Conservation (phyloP, 208 protist genomes). For the Borovskyia barvae region DNA sequence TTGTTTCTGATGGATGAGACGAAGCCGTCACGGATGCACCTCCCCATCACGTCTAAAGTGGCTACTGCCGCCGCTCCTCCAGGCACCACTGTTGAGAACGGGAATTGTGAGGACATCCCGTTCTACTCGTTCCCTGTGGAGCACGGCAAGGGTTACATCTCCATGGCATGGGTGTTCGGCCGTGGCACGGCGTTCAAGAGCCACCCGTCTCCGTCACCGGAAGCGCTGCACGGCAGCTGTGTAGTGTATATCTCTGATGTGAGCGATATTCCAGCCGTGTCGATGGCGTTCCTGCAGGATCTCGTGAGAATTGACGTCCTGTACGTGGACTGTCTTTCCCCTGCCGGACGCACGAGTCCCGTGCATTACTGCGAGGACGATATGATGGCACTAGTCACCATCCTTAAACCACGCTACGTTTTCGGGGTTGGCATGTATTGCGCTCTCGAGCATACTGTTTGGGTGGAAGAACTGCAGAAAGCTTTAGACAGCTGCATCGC, state of each 20-base stretch:
- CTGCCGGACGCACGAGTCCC: slow-evolving; percentile 26
- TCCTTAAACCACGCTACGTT: slow-evolving; percentile 44
- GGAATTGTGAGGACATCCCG: slow-evolving; percentile 32
- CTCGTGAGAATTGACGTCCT: slow-evolving; percentile 82
- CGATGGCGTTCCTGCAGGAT: slow-evolving; percentile 69
- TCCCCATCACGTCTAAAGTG: slow-evolving; percentile 29
- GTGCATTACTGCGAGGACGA: slow-evolving; percentile 78
- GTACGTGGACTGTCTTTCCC: slow-evolving; percentile 65
- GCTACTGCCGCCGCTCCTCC: neutral
- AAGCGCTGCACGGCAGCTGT: slow-evolving; percentile 46
- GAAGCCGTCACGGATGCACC: slow-evolving; percentile 36
- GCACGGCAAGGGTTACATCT: slow-evolving; percentile 69
- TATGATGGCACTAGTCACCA: slow-evolving; percentile 40
- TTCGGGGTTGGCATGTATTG: slow-evolving; percentile 83
- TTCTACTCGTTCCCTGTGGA: slow-evolving; percentile 81
- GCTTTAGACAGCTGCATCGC: slow-evolving; percentile 26
- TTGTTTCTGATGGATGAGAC: slow-evolving; percentile 59
- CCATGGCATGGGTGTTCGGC: slow-evolving; percentile 85
- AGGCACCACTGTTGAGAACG: neutral
- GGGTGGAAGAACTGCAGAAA: slow-evolving; percentile 28
- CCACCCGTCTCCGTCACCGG: neutral
- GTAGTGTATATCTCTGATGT: slow-evolving; percentile 86
- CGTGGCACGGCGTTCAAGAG: slow-evolving; percentile 63
- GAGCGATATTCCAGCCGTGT: slow-evolving; percentile 45
- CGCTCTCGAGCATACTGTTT: slow-evolving; percentile 48